phyloP scores from a whole-genome alignment of 208 protist species.

The Trichomonas gallinae region DNA sequence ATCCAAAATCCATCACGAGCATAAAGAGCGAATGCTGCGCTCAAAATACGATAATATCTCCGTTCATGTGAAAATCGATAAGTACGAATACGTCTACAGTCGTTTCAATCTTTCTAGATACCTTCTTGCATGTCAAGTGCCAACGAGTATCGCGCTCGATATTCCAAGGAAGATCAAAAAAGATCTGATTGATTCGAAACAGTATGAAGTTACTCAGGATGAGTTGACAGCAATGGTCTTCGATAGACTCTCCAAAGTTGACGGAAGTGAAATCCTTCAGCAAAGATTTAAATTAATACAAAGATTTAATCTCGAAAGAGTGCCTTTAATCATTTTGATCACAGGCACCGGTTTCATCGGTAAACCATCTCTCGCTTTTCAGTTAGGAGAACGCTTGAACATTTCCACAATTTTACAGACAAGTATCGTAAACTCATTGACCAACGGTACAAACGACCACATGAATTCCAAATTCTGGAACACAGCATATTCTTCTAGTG shows the following conservation, averaged over 20 bases:
- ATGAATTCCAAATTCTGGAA: neutral
- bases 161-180: neutral
- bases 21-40: neutral
- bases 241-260: neutral
- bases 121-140: neutral
- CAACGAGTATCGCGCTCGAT: neutral
- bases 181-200: neutral
- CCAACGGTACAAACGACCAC: neutral
- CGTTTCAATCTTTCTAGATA: neutral
- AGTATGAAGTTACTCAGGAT: neutral
- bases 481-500: neutral
- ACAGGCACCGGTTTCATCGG: neutral
- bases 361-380: neutral
- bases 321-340: conserved; percentile 7
- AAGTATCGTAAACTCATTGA: neutral
- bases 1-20: neutral
- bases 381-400: neutral
- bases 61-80: neutral
- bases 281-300: neutral
- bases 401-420: conserved; percentile 4
- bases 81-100: neutral
- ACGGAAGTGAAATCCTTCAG: neutral
- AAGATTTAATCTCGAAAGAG: neutral
- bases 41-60: conserved; percentile 18
- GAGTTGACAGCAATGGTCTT: neutral